Conservation (phyloP, 139 green algal genomes). For the Asterochloris sp. region DNA sequence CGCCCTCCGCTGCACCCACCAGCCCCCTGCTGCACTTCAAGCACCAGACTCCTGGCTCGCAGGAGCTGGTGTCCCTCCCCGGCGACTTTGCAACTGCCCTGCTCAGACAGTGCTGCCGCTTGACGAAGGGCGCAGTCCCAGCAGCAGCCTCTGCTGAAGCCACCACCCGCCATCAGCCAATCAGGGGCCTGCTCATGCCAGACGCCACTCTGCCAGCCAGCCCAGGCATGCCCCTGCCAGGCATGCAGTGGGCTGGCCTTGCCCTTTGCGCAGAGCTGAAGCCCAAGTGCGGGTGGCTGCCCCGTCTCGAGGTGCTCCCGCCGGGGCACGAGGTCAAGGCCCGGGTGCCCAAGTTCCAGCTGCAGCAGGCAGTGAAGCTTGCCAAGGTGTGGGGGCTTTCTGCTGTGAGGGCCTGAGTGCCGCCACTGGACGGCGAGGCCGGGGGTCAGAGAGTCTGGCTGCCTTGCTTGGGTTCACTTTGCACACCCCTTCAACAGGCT, state of each 20-base stretch:
- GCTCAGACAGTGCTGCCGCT: too few species aligned
- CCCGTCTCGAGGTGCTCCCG: slow-evolving; percentile 11
- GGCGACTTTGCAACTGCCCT: too few species aligned
- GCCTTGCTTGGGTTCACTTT: background rate
- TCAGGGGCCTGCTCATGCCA: too few species aligned
- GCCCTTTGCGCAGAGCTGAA: slow-evolving; percentile 67
- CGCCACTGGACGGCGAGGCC: background rate
- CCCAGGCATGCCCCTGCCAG: too few species aligned
- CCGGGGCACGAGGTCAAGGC: slow-evolving; percentile 32
- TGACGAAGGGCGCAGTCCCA: too few species aligned
- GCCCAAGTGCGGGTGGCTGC: slow-evolving; percentile 64
- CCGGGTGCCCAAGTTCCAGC: slow-evolving; percentile 42
- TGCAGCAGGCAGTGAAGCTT: slow-evolving; percentile 68
- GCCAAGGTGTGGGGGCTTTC: slow-evolving; percentile 35
- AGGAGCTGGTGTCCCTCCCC: too few species aligned
- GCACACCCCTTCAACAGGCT: background rate
- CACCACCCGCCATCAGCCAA: too few species aligned
- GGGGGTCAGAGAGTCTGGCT: background rate
- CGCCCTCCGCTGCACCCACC: too few species aligned
- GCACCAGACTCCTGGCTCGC: too few species aligned
- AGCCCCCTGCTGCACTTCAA: too few species aligned
- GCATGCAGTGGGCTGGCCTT: background rate
- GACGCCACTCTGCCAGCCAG: too few species aligned
- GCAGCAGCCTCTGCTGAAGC: too few species aligned
- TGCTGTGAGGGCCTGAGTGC: background rate